Percentiles rank a stretch among this genome's conserved stretches.
These are phyloP conservation scores for Colletotrichum lini DNA, from an alignment of 2,329 filamentous ascomycete genomes.

Conservation along the genomic window DNA sequence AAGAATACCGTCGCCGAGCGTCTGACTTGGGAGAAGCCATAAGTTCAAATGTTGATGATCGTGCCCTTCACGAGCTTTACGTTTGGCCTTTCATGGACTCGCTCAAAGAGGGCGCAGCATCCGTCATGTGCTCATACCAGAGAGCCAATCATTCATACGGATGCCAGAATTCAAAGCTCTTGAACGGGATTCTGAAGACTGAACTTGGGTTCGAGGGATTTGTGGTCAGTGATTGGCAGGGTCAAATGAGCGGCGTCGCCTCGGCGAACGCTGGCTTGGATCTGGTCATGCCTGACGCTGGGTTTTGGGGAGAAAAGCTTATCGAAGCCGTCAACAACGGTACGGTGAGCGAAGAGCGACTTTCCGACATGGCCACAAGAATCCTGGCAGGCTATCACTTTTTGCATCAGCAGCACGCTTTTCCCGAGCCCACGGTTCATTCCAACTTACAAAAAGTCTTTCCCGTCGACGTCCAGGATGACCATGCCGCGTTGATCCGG, in stretches of 20 bases:
- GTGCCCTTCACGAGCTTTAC: constrained; percentile 74
- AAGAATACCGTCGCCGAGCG: constrained; percentile 79
- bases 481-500: constrained; percentile 27
- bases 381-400: constrained; percentile 73
- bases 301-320: constrained; percentile 68
- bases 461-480: constrained; percentile 50
- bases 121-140: constrained; percentile 77
- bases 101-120: constrained; percentile 71
- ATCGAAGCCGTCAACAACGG: constrained; percentile 72
- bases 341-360: constrained; percentile 66
- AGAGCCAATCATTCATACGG: constrained; percentile 80
- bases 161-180: constrained; percentile 77
- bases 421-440: constrained; percentile 70
- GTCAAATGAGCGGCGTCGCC: constrained; percentile 73
- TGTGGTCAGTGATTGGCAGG: constrained; percentile 76
- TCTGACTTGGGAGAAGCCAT: constrained; percentile 64
- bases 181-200: constrained; percentile 77
- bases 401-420: constrained; percentile 62
- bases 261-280: constrained; percentile 77
- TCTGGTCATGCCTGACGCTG: constrained; percentile 74
- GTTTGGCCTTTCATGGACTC: constrained; percentile 81
- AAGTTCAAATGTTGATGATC: constrained; percentile 72
- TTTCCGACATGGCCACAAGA: constrained; percentile 74
- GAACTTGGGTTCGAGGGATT: constrained; percentile 76
- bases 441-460: constrained; percentile 66